Percentiles rank a stretch among this genome's conserved stretches.
Evolutionary conservation across 2,329 filamentous ascomycete species (phyloP).

Genomic region (Penicillium expansum): DNA sequence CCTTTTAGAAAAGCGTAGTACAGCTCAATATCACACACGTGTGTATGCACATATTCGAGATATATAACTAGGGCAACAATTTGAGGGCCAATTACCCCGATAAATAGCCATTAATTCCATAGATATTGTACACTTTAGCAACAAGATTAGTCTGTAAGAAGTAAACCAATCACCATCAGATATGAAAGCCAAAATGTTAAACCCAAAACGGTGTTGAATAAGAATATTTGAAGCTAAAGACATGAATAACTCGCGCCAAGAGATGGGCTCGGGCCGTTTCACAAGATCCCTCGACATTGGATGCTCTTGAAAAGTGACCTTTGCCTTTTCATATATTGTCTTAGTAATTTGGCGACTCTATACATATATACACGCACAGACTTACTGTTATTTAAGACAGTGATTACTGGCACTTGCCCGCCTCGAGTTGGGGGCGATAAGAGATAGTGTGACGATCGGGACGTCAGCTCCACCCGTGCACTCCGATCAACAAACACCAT

Average conservation of each 20-base stretch:
- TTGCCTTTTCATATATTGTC: not conserved
- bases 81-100: not conserved
- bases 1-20: too few relatives aligned
- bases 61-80: too few relatives aligned
- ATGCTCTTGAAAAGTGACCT: not conserved
- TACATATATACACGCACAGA: not conserved
- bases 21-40: too few relatives aligned
- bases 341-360: not conserved
- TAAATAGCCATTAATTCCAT: not conserved
- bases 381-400: not conserved
- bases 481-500: constrained; percentile 19
- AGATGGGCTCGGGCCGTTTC: not conserved
- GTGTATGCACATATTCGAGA: too few relatives aligned
- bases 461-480: constrained; percentile 9
- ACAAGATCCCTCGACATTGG: not conserved
- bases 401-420: not conserved
- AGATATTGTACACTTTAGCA: not conserved
- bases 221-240: not conserved
- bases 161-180: too few relatives aligned
- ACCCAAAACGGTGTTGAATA: not conserved
- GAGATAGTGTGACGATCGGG: constrained; percentile 12
- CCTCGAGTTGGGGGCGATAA: constrained; percentile 14
- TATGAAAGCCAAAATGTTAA: too few relatives aligned
- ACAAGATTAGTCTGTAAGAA: not conserved
- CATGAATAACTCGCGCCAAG: constrained; percentile 6